Evolutionary conservation across 805 yeast species (phyloP).

Genomic region (Candida tammaniensis): DNA sequence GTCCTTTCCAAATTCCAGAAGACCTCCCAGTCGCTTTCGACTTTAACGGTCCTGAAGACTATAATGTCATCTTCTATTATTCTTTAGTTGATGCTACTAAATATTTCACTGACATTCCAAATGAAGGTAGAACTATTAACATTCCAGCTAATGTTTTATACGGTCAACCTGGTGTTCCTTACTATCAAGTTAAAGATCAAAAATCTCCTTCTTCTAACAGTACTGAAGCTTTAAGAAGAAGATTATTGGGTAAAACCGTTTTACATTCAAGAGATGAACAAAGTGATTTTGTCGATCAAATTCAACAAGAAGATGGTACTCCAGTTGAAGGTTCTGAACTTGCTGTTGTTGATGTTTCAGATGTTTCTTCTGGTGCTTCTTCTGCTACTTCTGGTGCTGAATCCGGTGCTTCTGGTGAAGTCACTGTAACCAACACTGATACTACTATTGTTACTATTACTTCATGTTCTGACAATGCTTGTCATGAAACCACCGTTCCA

Average conservation of each 20-base stretch:
- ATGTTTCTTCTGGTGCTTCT: constrained; percentile 16
- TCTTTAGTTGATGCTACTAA: constrained; percentile 18
- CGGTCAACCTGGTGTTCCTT: constrained; percentile 21
- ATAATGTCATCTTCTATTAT: constrained; percentile 34
- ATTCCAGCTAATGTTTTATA: constrained; percentile 32
- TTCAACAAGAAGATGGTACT: constrained; percentile 21
- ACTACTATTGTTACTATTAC: constrained; percentile 37
- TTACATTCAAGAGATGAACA: constrained; percentile 30
- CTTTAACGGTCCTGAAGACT: constrained; percentile 27
- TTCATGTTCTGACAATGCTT: constrained; percentile 32
- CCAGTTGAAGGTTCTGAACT: constrained; percentile 8
- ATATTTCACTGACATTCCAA: constrained; percentile 32
- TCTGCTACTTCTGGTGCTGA: constrained; percentile 15
- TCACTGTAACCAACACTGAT: constrained; percentile 14
- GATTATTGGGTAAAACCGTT: constrained; percentile 24
- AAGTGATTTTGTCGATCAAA: constrained; percentile 23
- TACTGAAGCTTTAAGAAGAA: constrained; percentile 38
- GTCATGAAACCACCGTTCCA: constrained; percentile 21
- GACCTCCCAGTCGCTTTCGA: constrained; percentile 23
- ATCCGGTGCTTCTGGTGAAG: constrained; percentile 20
- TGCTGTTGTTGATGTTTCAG: constrained; percentile 16
- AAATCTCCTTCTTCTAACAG: constrained; percentile 34
- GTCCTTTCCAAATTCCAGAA: constrained; percentile 34
- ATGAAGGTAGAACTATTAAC: constrained; percentile 29
- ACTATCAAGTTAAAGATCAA: constrained; percentile 25